phyloP scores from a whole-genome alignment of 352 stramenopile species.

The Globisporangium cystogenes region DNA sequence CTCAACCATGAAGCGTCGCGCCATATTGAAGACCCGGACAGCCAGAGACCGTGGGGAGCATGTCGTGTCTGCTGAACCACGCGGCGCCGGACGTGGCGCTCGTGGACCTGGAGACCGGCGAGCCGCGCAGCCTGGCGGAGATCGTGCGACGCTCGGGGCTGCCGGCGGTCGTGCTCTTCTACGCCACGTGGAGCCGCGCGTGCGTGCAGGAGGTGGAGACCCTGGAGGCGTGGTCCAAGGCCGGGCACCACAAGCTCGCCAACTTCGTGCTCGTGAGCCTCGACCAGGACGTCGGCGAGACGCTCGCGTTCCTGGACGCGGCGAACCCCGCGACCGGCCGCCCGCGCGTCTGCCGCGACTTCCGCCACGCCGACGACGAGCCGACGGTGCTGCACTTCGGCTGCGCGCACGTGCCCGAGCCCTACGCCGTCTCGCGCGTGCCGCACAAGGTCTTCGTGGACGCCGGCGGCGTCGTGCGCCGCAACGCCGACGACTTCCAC shows the following conservation, averaged over 20 bases:
- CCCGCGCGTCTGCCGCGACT: slow-evolving; percentile 47
- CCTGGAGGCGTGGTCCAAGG: slow-evolving; percentile 56
- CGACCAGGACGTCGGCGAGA: slow-evolving; percentile 48
- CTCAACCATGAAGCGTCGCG: no score
- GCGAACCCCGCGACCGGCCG: slow-evolving; percentile 27
- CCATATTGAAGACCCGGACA: no score
- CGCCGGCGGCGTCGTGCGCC: slow-evolving; percentile 32
- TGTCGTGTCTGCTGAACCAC: slow-evolving; percentile 49
- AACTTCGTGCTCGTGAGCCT: slow-evolving; percentile 66
- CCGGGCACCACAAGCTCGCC: slow-evolving; percentile 28
- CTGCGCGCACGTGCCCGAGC: slow-evolving; percentile 37
- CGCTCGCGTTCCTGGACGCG: slow-evolving; percentile 42
- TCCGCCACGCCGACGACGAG: slow-evolving; percentile 26
- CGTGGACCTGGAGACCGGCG: slow-evolving; percentile 46
- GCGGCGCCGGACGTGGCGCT: slow-evolving; percentile 37
- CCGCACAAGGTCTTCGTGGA: slow-evolving; percentile 49
- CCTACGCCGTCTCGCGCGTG: slow-evolving; percentile 45
- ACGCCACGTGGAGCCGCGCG: slow-evolving; percentile 58
- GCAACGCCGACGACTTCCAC: slow-evolving; percentile 54
- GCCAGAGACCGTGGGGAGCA: no score
- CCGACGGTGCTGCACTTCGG: slow-evolving; percentile 55
- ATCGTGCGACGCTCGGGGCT: slow-evolving; percentile 26
- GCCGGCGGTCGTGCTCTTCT: slow-evolving; percentile 50
- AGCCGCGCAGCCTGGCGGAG: slow-evolving; percentile 25
- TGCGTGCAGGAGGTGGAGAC: slow-evolving; percentile 44